Base-by-base conservation (phyloP, 768 basidiomycete species). In the Terana coerulea region DNA sequence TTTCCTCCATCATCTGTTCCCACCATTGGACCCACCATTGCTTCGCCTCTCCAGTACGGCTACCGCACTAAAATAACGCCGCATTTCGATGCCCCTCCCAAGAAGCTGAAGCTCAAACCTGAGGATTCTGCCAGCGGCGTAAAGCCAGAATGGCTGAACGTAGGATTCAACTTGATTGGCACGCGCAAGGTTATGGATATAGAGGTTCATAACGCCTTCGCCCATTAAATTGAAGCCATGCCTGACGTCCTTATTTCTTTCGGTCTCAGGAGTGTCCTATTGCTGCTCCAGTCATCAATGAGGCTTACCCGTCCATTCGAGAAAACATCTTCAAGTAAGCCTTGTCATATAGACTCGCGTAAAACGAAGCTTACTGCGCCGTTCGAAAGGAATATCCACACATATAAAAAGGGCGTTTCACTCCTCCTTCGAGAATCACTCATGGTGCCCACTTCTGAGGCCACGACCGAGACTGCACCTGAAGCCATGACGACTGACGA, bases 21-120 rank as follows among this genome's bases (percentile, higher is more conserved):
- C 7, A 47, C 66, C 0, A 82, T 93, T 17, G 75, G 77, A 33
- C 69, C 83, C 0, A 97, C 94, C 0, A 83, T 93, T 6, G 79
- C 82, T n/a, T 93, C 91, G 0, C 97, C 95, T 0, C 73, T 90
- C 43, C 83, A 95, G 48, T 98, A 95, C 65, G 81, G 77, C 46
- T 99, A 99, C 66, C 83, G 95, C 28, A 99, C 97, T 1, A 99
- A 99, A 71, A 84, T 99, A 47, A 98, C 97, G 0, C 97, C 97
- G 0, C 97, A 99, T 65, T 98, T 98, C 55, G 90, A 94, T 21
- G 78, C 84, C 0, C 84, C 92, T 0, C 78, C 80, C 3, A 60
- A 63, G 28, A 61, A 58, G 47, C 21, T n/a, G n/a, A n/a, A n/a
- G n/a, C n/a, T n/a, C n/a, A n/a, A n/a, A n/a, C n/a, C n/a, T n/a